phyloP scores from a whole-genome alignment of 1,284 basidiomycete species.

The Anthracocystis panici-leucophaei region DNA sequence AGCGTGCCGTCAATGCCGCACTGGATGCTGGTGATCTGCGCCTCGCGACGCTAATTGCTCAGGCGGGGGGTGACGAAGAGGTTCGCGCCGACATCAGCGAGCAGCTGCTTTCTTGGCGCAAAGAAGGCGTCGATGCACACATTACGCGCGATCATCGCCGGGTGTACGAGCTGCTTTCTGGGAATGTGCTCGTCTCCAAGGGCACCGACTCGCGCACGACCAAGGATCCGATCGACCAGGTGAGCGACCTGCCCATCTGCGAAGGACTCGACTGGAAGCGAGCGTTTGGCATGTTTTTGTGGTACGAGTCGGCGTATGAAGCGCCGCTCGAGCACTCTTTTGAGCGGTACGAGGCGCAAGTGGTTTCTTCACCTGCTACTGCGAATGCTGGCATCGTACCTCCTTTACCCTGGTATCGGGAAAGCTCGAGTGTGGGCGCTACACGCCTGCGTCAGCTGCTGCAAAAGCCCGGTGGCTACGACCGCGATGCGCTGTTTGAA shows the following conservation, averaged over 20 bases:
- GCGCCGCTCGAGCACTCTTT: slow-evolving; percentile 80
- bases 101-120: slow-evolving; percentile 87
- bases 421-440: slow-evolving; percentile 57
- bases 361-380: slow-evolving; percentile 41
- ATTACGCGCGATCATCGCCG: slow-evolving; percentile 80
- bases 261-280: slow-evolving; percentile 93
- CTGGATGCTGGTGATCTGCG: slow-evolving; percentile 83
- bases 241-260: slow-evolving; percentile 79
- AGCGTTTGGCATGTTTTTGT: slow-evolving; percentile 88
- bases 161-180: slow-evolving; percentile 87
- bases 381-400: slow-evolving; percentile 54
- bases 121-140: slow-evolving; percentile 80
- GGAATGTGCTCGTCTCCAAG: slow-evolving; percentile 78
- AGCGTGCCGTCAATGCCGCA: slow-evolving; percentile 82
- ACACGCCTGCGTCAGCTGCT: slow-evolving; percentile 52
- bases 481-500: slow-evolving; percentile 81
- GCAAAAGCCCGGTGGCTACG: slow-evolving; percentile 47
- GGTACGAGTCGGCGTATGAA: slow-evolving; percentile 85
- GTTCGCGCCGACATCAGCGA: slow-evolving; percentile 81
- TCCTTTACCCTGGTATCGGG: slow-evolving; percentile 68
- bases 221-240: slow-evolving; percentile 75
- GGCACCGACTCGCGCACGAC: slow-evolving; percentile 71
- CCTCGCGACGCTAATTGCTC: slow-evolving; percentile 90
- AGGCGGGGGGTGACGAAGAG: slow-evolving; percentile 83
- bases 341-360: slow-evolving; percentile 75